These are phyloP conservation scores for Nemania sp. DNA, from an alignment of 2,329 filamentous ascomycete genomes.

Conservation along the genomic window DNA sequence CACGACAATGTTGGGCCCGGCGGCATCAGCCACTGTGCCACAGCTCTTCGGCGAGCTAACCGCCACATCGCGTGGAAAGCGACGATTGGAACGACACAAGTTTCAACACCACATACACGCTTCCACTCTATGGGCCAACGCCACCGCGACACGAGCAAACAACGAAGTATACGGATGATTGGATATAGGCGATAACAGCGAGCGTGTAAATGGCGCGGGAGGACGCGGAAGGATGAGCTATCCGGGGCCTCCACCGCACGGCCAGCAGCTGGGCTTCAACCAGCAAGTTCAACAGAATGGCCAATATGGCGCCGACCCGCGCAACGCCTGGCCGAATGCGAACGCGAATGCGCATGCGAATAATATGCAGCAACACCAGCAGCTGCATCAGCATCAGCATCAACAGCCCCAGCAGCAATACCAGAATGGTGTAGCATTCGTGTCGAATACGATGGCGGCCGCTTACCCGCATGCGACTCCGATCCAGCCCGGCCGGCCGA, in stretches of 20 bases:
- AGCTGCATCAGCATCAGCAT: constrained; percentile 26
- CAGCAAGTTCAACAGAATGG: constrained; percentile 26
- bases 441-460: not conserved
- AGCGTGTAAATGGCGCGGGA: constrained; percentile 25
- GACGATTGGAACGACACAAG: too few relatives aligned
- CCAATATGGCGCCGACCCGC: constrained; percentile 31
- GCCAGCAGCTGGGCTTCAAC: constrained; percentile 39
- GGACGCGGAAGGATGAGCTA: constrained; percentile 42
- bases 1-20: too few relatives aligned
- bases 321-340: constrained; percentile 35
- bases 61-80: too few relatives aligned
- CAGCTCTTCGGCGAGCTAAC: too few relatives aligned
- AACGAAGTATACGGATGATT: not conserved
- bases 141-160: not conserved
- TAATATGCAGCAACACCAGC: constrained; percentile 32
- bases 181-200: not conserved
- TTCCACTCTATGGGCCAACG: too few relatives aligned
- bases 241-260: constrained; percentile 38
- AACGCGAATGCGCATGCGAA: constrained; percentile 29
- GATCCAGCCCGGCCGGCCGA: too few relatives aligned
- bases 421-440: constrained; percentile 11
- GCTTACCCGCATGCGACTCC: constrained; percentile 13
- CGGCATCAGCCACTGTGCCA: too few relatives aligned
- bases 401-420: constrained; percentile 17
- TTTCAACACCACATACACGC: too few relatives aligned